A percentile compares a stretch with the other conserved stretches of the same genome.
Evolutionary conservation across 139 green algal genomes (phyloP).

Genomic region (Pycnococcus provasolii): DNA sequence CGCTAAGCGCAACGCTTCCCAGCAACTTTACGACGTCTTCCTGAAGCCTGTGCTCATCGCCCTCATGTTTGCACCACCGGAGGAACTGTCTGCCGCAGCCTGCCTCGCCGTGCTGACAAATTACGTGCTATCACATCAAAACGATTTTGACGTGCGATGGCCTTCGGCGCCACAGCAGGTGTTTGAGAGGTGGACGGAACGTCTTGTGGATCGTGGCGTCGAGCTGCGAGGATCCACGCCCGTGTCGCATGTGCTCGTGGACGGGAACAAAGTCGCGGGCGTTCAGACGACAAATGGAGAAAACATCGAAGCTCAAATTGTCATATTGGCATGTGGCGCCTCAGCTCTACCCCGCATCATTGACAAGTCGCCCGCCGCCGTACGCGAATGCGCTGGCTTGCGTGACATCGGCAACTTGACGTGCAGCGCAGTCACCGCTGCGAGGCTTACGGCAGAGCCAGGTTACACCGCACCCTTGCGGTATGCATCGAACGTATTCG

Average conservation of each 20-base stretch:
- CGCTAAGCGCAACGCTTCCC: background rate
- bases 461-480: background rate
- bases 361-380: background rate
- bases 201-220: background rate
- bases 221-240: background rate
- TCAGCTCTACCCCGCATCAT: background rate
- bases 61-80: slow-evolving; percentile 19
- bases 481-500: slow-evolving; percentile 17
- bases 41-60: slow-evolving; percentile 22
- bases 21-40: slow-evolving; percentile 21
- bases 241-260: background rate
- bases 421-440: slow-evolving; percentile 17
- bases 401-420: background rate
- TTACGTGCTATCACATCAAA: slow-evolving; percentile 33
- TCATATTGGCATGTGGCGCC: background rate
- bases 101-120: slow-evolving; percentile 29
- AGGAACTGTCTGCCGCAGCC: slow-evolving; percentile 27
- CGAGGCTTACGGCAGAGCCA: slow-evolving; percentile 12
- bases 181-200: background rate
- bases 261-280: background rate
- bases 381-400: background rate
- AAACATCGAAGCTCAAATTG: background rate
- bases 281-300: background rate
- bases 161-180: slow-evolving; percentile 6
- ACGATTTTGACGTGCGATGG: slow-evolving; percentile 37